Base-by-base conservation (phyloP, 2,329 filamentous ascomycete genomes). In the Lojkania enalia region DNA sequence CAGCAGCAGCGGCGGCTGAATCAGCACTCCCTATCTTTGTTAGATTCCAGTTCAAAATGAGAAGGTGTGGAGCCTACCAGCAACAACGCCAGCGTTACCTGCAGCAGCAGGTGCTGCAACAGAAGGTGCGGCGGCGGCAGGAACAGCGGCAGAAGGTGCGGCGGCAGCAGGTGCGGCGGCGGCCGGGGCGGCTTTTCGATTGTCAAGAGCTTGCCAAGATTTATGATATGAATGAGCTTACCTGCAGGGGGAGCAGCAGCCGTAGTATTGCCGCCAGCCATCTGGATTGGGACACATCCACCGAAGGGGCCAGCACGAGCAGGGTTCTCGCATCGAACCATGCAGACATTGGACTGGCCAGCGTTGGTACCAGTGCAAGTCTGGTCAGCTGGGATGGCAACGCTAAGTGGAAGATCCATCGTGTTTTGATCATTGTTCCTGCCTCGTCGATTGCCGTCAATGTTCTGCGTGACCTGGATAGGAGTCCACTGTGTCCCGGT, bases 241-340 rank as follows among this genome's bases (percentile, higher is more conserved):
- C 43, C 43, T 15, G 40, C 40, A 31, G 21, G 9, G n/a, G 9
- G 35, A 35, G 20, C 31, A 25, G 31, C 44, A 18, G 55, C 43
- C 20, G 47, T 55, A 14, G 45, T 47, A 29, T 47, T 39, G 23
- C 48, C 45, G 29, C 39, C 54, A 19, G 57, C 61, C 67, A 75
- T 77, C 64, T 83, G 79, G 5, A 82, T 75, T 11, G 80, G 78
- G 14, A 83, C 76, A 52, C 81, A 79, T 35, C 80, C 81, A 42
- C 83, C 82, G 57, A 85, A 85, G 20, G 82, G 82, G 12, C 82
- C 82, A 27, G 81, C 81, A 42, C 75, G 69, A 23, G 81, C 81
- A 1, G 71, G 74, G 66, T 85, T 85, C 71, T 82, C 70, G 70
- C 82, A 84, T 19, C 80, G 76, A 38, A 86, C 80, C 55, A 85